Evolutionary conservation across 2,329 filamentous ascomycete species (phyloP), one percentile per base, ranked within the genome.

Genomic region (Blumeria graminis): DNA sequence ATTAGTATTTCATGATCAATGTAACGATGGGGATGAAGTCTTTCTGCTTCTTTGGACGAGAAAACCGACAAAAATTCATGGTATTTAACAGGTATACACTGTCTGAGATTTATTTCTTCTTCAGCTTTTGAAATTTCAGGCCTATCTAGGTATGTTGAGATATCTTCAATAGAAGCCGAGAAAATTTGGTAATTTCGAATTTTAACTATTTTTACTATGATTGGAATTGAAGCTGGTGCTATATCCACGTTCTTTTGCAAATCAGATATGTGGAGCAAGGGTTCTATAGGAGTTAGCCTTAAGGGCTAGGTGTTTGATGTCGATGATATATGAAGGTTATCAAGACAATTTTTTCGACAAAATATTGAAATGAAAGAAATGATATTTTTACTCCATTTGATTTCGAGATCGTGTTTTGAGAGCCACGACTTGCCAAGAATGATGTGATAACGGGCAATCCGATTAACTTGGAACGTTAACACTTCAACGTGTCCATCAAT

Each of bases 391-490:
- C 43, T 46, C 51, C 34, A 54, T 54, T 39, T 54, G 8, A 54
- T 54, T 18, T 54, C 16, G 13, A 35, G 51, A 22, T 54, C 51
- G 32, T 54, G 51, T n/a, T n/a, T n/a, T n/a, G n/a, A n/a, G n/a
- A n/a, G n/a, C n/a, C n/a, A n/a, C n/a, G n/a, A n/a, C n/a, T 54
- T 54, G 8, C 34, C 51, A 18, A 54, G 51, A 22, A 54, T 54
- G 32, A 54, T 18, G 32, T 54, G 33, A 54, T 54, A 54, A 11
- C 34, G 51, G 32, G 51, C 51, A 22, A 54, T 54, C 39, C 39
- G 38, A 39, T 34, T 38, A 36, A 54, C 34, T 28, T 54, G 33
- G n/a, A 54, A 39, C n/a, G 51, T 54, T 14, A 39, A n/a, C 1
- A 16, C 39, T 39, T 54, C 34, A 4, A 39, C 32, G 34, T 54